Base-by-base conservation (phyloP, 805 yeast species). In the Kuraishia borneana region DNA sequence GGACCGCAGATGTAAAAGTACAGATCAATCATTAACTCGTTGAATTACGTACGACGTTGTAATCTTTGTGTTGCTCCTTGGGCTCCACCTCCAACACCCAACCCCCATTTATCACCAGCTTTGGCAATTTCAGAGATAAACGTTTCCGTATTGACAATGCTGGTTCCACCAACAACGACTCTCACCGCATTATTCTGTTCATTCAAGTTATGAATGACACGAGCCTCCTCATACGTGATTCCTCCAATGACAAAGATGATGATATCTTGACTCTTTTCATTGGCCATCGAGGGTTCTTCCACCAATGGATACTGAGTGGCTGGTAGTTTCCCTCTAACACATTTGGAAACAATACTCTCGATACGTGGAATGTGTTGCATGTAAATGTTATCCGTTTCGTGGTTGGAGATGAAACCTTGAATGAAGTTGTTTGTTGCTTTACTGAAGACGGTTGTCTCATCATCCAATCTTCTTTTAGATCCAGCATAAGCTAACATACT, bases 331-430 rank as follows among this genome's bases (percentile, higher is more conserved):
- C 68, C 68, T 35, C 56, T 54, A 22, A 61, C 50, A 23, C 68
- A 47, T 36, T 58, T 55, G 25, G 59, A 56, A 23, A 75, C 47
- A 1, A 70, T 55, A 18, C 53, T 46, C 37, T 73, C 76, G 32
- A 92, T 56, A 36, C 83, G 63, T 6, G 98, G 95, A 30, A 73
- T 64, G 49, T 88, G 94, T 59, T 92, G 98, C 79, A 94, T 87
- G 59, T 76, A 92, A 4, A 89, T 73, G 47, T 82, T 83, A 36
- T 76, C 80, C 3, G 69, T 61, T 23, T 65, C 58, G 39, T 54
- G 59, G 34, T 58, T 56, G 3, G 50, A 48, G 29, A 54, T 50
- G 42, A 60, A 50, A 1, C 66, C 65, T 32, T 58, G 56, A 30
- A 56, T 43, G 26, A 49, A 22, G 30, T 44, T 43, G 16, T 50